A percentile compares a stretch with the other conserved stretches of the same genome.
Evolutionary conservation across 208 protist genomes (phyloP).

Genomic region (Acanthamoeba divionensis): DNA sequence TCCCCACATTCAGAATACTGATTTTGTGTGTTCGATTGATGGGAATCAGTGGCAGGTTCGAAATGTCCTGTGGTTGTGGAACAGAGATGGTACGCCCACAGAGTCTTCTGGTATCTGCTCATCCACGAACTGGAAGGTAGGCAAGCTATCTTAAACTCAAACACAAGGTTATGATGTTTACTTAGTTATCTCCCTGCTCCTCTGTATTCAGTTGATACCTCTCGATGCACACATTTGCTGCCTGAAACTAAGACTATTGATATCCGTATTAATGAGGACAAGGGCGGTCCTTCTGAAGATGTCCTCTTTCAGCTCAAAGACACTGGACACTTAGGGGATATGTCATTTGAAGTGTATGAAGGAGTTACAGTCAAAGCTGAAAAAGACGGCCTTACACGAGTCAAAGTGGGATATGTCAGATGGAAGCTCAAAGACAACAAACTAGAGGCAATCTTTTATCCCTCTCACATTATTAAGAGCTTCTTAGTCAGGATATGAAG

Average conservation of each 20-base stretch:
- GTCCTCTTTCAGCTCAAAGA: neutral
- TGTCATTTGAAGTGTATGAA: neutral
- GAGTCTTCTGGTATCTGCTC: constrained; percentile 46
- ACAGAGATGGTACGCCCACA: constrained; percentile 33
- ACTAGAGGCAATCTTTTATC: too few relatives aligned
- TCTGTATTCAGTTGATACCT: neutral
- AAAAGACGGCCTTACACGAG: neutral
- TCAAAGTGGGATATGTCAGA: constrained; percentile 16
- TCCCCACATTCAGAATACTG: neutral
- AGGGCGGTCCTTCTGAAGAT: constrained; percentile 32
- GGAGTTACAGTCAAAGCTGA: neutral
- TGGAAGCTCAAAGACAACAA: neutral
- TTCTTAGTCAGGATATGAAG: too few relatives aligned
- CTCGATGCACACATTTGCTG: constrained; percentile 20
- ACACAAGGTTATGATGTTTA: neutral
- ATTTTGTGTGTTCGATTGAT: neutral
- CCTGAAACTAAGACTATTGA: neutral
- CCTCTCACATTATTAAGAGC: too few relatives aligned
- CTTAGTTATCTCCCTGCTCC: neutral
- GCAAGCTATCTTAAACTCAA: neutral
- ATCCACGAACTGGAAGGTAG: constrained; percentile 25
- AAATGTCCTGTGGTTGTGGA: neutral
- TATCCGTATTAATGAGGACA: neutral
- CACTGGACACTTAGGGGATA: neutral
- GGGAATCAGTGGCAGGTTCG: neutral